Conservation (phyloP, 306 rosid genomes). For the Cucumis melo region DNA sequence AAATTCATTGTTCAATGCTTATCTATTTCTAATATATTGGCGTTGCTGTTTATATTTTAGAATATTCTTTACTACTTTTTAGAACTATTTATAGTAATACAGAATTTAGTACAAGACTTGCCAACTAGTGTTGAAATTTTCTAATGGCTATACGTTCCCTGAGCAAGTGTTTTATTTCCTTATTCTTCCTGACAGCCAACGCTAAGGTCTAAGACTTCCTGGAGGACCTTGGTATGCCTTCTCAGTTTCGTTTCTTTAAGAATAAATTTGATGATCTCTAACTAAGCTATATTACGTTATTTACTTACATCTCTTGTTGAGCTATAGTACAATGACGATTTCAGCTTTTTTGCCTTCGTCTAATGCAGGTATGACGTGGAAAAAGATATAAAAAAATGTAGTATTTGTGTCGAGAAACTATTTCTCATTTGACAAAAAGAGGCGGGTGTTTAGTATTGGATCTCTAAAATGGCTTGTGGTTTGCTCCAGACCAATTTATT, state of each 20-base stretch:
- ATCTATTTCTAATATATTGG: too few species aligned
- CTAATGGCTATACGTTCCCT: neutral
- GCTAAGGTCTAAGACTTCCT: conserved; percentile 77
- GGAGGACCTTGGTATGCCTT: conserved; percentile 87
- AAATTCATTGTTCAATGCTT: too few species aligned
- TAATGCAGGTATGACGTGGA: too few species aligned
- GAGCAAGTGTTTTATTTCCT: neutral
- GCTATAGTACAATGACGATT: neutral
- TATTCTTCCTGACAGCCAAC: conserved; percentile 30
- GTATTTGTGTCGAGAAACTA: conserved; percentile 90
- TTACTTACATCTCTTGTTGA: neutral
- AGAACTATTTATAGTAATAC: neutral
- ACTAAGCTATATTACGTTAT: neutral
- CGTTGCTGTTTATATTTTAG: too few species aligned
- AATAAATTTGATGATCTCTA: neutral
- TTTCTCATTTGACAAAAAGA: conserved; percentile 76
- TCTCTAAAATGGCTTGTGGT: conserved; percentile 79
- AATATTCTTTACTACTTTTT: too few species aligned
- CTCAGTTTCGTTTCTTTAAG: neutral
- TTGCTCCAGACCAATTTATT: conserved; percentile 33
- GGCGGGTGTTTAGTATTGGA: conserved; percentile 70
- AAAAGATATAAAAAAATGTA: conserved; percentile 67
- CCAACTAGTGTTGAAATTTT: neutral
- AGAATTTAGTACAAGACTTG: neutral
- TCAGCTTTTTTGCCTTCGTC: neutral